Percentiles rank a stretch among this genome's conserved stretches.
These are phyloP conservation scores for Kitagawia praeruptora DNA, from an alignment of 129 eudicot species.

Conservation along the genomic window DNA sequence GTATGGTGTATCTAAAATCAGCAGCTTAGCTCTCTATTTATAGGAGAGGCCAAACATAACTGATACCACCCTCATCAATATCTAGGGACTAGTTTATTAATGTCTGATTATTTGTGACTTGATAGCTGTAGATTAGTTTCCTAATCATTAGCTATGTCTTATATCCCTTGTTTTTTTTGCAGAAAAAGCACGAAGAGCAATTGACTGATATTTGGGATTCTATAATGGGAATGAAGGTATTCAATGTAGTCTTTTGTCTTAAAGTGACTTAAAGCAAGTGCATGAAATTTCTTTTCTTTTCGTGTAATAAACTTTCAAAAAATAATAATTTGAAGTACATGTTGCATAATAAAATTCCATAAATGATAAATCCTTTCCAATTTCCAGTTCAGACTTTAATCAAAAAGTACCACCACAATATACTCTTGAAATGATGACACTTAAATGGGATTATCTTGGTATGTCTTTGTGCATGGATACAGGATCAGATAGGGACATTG, in stretches of 20 bases:
- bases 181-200: constrained; percentile 53
- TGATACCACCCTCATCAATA: no score
- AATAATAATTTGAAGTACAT: not conserved
- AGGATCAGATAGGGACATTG: constrained; percentile 41
- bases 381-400: not conserved
- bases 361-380: not conserved
- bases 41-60: no score
- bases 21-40: no score
- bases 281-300: not conserved
- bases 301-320: not conserved
- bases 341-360: not conserved
- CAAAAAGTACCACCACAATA: not conserved
- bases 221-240: constrained; percentile 60
- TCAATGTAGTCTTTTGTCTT: not conserved
- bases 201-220: constrained; percentile 34
- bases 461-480: constrained; percentile 9
- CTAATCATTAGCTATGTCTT: not conserved
- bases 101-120: not conserved
- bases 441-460: not conserved
- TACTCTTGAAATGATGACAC: not conserved
- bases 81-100: no score
- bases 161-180: constrained; percentile 13
- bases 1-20: no score
- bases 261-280: not conserved
- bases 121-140: not conserved